Evolutionary conservation across 352 stramenopile species (phyloP).

Genomic region (Globisporangium nunn): DNA sequence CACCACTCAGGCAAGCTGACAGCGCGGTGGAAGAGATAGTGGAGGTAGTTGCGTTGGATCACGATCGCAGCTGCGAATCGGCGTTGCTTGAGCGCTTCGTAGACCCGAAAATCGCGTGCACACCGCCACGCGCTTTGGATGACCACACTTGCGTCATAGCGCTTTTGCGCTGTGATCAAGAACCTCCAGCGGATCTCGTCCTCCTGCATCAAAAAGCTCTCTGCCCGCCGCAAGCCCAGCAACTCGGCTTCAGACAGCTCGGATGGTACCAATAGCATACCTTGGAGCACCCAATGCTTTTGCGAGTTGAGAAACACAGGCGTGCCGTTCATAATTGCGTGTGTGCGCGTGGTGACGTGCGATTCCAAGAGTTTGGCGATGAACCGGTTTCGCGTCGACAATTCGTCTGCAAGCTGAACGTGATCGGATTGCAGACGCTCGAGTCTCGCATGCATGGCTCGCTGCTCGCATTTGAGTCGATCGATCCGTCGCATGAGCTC

Average conservation of each 20-base stretch:
- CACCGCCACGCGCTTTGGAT: slow-evolving; percentile 43
- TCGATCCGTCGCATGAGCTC: slow-evolving; percentile 55
- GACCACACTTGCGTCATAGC: slow-evolving; percentile 32
- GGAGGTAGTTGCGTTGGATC: slow-evolving; percentile 70
- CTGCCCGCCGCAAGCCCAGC: slow-evolving; percentile 42
- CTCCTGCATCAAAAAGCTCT: slow-evolving; percentile 57
- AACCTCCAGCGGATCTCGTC: slow-evolving; percentile 52
- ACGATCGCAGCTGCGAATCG: slow-evolving; percentile 31
- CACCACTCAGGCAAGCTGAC: slow-evolving; percentile 55
- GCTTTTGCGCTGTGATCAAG: slow-evolving; percentile 34
- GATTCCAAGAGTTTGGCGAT: slow-evolving; percentile 41
- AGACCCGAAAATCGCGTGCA: slow-evolving; percentile 18
- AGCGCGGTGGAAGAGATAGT: slow-evolving; percentile 59
- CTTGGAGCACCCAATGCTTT: slow-evolving; percentile 60
- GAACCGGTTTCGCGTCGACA: slow-evolving; percentile 38
- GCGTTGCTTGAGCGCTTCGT: slow-evolving; percentile 20
- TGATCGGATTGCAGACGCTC: slow-evolving; percentile 21
- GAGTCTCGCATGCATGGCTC: slow-evolving; percentile 25
- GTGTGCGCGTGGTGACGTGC: slow-evolving; percentile 50
- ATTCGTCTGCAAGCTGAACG: slow-evolving; percentile 24
- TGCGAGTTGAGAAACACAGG: slow-evolving; percentile 48
- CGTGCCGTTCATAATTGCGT: slow-evolving; percentile 56
- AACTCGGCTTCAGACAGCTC: slow-evolving; percentile 23
- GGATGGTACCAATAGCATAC: slow-evolving; percentile 24
- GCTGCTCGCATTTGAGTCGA: slow-evolving; percentile 32